Conservation (phyloP, 148 eudicot species). For the Pouteria glomerata region DNA sequence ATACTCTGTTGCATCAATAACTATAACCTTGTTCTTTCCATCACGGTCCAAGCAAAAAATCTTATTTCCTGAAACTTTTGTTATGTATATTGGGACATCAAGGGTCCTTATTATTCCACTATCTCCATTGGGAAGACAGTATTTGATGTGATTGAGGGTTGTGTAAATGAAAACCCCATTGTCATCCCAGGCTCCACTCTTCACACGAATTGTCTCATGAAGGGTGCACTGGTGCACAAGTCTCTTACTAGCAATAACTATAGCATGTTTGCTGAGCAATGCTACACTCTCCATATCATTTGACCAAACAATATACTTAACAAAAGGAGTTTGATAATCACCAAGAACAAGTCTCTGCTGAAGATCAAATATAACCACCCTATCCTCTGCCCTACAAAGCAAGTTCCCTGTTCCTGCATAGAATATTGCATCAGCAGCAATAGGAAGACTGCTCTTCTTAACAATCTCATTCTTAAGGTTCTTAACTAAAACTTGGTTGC, state of each 20-base stretch:
- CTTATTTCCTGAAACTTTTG: slow-evolving; percentile 60
- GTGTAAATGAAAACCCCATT: slow-evolving; percentile 84
- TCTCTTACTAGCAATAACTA: slow-evolving; percentile 64
- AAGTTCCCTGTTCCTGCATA: slow-evolving; percentile 84
- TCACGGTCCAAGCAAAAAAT: slow-evolving; percentile 80
- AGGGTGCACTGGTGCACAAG: slow-evolving; percentile 79
- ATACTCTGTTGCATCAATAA: slow-evolving; percentile 72
- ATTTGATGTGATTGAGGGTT: slow-evolving; percentile 75
- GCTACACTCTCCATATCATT: slow-evolving; percentile 90
- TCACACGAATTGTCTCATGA: slow-evolving; percentile 83
- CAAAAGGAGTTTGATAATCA: slow-evolving; percentile 71
- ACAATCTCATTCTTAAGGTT: slow-evolving; percentile 76
- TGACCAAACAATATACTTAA: slow-evolving; percentile 81
- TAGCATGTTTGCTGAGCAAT: slow-evolving; percentile 72
- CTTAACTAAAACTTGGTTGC: slow-evolving; percentile 59
- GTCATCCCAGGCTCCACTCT: slow-evolving; percentile 91
- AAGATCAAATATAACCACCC: slow-evolving; percentile 70
- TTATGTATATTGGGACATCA: slow-evolving; percentile 68
- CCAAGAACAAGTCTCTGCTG: slow-evolving; percentile 77
- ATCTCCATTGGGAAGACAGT: slow-evolving; percentile 94
- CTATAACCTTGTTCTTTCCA: slow-evolving; percentile 60
- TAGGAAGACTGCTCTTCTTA: slow-evolving; percentile 63
- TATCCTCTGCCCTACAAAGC: slow-evolving; percentile 81
- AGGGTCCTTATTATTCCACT: slow-evolving; percentile 78
- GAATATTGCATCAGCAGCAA: slow-evolving; percentile 68